Percentiles rank a stretch among this genome's conserved stretches.
Evolutionary conservation across 2,329 filamentous ascomycete genomes (phyloP).

Genomic region (Trichoderma lentiforme): DNA sequence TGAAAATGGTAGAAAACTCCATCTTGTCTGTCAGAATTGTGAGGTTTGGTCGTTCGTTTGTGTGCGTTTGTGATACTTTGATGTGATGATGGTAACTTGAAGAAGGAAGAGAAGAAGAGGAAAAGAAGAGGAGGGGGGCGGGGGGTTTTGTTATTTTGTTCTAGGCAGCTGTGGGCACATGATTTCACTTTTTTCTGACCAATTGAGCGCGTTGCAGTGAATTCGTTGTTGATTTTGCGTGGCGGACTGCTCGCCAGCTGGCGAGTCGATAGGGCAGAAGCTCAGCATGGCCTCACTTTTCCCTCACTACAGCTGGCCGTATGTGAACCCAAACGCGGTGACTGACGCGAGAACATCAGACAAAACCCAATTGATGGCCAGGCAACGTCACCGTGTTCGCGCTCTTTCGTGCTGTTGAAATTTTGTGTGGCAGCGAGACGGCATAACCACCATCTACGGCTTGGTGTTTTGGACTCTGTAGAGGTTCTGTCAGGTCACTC

Average conservation of each 20-base stretch:
- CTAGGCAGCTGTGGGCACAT: neutral
- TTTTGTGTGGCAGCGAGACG: neutral
- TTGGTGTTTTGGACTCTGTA: neutral
- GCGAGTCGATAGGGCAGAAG: neutral
- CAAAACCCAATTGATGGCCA: neutral
- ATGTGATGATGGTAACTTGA: conserved; percentile 12
- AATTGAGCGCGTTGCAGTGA: neutral
- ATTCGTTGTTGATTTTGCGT: neutral
- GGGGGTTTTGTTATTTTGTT: neutral
- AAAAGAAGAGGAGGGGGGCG: neutral
- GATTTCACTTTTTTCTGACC: neutral
- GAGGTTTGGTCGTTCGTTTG: conserved; percentile 1
- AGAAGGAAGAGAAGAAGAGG: neutral
- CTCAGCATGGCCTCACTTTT: neutral
- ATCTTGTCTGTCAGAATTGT: conserved; percentile 9
- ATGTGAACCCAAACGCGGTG: neutral
- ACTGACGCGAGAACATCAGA: neutral
- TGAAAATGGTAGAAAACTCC: conserved; percentile 13
- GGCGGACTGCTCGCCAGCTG: conserved; percentile 12
- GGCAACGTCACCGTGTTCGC: neutral
- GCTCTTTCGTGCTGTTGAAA: neutral
- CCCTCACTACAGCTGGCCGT: neutral
- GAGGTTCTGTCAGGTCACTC: neutral
- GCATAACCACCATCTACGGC: neutral
- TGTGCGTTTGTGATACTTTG: neutral